Evolutionary conservation across 1,284 basidiomycete genomes (phyloP).

Genomic region (Ceratobasidium sp.): DNA sequence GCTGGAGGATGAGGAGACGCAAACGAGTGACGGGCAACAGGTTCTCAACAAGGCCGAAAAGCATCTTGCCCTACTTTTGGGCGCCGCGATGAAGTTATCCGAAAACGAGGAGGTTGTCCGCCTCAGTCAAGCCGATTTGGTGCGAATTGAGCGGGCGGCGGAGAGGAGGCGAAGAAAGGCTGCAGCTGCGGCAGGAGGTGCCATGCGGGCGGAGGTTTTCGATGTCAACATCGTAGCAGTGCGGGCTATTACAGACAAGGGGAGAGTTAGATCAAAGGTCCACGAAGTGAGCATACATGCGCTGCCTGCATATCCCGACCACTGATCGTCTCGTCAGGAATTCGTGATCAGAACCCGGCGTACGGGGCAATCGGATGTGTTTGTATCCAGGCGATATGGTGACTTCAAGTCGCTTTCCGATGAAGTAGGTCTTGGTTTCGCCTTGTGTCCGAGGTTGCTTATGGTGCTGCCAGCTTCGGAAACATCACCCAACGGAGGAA

Average conservation of each 20-base stretch:
- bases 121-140: slow-evolving; percentile 82
- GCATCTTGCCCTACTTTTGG: slow-evolving; percentile 82
- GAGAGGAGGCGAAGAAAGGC: slow-evolving; percentile 61
- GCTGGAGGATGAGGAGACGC: slow-evolving; percentile 62
- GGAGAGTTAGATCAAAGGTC: slow-evolving; percentile 79
- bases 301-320: slow-evolving; percentile 45
- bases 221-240: slow-evolving; percentile 92
- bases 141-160: slow-evolving; percentile 75
- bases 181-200: slow-evolving; percentile 59
- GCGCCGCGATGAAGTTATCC: slow-evolving; percentile 80
- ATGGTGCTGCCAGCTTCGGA: slow-evolving; percentile 69
- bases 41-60: slow-evolving; percentile 82
- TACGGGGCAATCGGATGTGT: slow-evolving; percentile 77
- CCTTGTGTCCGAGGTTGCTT: neutral
- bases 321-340: slow-evolving; percentile 66
- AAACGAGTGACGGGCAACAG: slow-evolving; percentile 67
- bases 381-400: slow-evolving; percentile 92
- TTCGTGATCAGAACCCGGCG: slow-evolving; percentile 92
- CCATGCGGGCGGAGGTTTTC: slow-evolving; percentile 67
- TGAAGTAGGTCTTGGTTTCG: slow-evolving; percentile 66
- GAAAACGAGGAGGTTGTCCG: slow-evolving; percentile 89
- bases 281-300: slow-evolving; percentile 73
- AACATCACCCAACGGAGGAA: slow-evolving; percentile 80
- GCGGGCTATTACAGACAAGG: slow-evolving; percentile 80
- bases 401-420: slow-evolving; percentile 90